Evolutionary conservation across 805 yeast genomes (phyloP).

Genomic region (Kazachstania taianensis): DNA sequence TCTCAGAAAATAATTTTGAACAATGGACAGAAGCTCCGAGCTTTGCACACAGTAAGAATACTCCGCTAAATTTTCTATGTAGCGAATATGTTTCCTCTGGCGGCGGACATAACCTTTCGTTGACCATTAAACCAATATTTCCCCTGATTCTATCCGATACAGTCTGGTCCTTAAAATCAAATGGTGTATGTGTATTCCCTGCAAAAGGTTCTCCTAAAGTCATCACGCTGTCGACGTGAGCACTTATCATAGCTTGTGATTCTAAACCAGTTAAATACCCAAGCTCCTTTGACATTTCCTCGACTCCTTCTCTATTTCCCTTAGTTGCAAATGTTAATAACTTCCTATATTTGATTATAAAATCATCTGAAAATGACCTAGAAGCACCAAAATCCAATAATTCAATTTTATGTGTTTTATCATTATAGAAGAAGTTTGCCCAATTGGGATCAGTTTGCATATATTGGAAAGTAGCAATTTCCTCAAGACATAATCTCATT

Average conservation of each 20-base stretch:
- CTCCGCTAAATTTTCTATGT: conserved; percentile 92
- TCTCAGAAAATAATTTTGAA: conserved; percentile 61
- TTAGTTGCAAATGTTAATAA: conserved; percentile 66
- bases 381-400: conserved; percentile 94
- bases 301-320: conserved; percentile 55
- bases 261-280: conserved; percentile 92
- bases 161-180: conserved; percentile 74
- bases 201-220: conserved; percentile 90
- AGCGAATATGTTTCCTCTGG: conserved; percentile 97
- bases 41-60: conserved; percentile 79
- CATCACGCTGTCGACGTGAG: conserved; percentile 84
- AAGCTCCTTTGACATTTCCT: conserved; percentile 53
- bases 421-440: conserved; percentile 91
- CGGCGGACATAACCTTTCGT: conserved; percentile 89
- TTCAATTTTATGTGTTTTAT: conserved; percentile 61
- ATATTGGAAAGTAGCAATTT: conserved; percentile 72
- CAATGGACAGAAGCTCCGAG: conserved; percentile 78
- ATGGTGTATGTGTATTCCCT: conserved; percentile 29
- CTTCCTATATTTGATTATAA: conserved; percentile 57
- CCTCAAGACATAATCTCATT: conserved; percentile 78
- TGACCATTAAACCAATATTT: conserved; percentile 80
- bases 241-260: conserved; percentile 75
- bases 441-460: conserved; percentile 99
- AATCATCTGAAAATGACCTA: conserved; percentile 59
- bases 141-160: conserved; percentile 88